A percentile compares a stretch with the other conserved stretches of the same genome.
phyloP scores from a whole-genome alignment of 1,284 basidiomycete species.

The Ustilago esculenta region DNA sequence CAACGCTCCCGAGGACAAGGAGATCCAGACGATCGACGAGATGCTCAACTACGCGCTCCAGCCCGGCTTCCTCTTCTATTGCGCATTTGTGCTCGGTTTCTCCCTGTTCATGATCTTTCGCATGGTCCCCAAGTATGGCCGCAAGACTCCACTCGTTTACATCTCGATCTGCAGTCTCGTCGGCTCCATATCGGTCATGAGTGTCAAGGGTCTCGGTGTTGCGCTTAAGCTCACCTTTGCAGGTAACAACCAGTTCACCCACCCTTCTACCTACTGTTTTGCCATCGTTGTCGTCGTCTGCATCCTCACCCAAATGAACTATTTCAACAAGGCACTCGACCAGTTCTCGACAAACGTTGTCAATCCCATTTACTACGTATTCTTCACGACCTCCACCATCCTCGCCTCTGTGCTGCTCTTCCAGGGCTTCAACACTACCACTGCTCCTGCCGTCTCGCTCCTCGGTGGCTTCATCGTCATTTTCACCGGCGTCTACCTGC shows the following conservation, averaged over 20 bases:
- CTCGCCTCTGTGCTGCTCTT: conserved; percentile 94
- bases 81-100: conserved; percentile 83
- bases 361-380: conserved; percentile 98
- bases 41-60: conserved; percentile 88
- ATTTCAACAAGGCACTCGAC: conserved; percentile 98
- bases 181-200: conserved; percentile 86
- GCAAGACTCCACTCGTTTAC: conserved; percentile 88
- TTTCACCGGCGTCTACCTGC: conserved; percentile 65
- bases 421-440: conserved; percentile 93
- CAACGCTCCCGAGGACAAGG: conserved; percentile 95
- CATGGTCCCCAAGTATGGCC: conserved; percentile 87
- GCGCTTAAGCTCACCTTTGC: conserved; percentile 93
- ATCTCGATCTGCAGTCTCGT: conserved; percentile 91
- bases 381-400: conserved; percentile 96
- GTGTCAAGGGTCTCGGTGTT: conserved; percentile 94
- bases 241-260: conserved; percentile 94
- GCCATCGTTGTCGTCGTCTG: conserved; percentile 83
- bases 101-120: conserved; percentile 82
- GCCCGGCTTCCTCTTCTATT: conserved; percentile 81
- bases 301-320: conserved; percentile 97
- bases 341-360: conserved; percentile 98
- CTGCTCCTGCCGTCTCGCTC: conserved; percentile 70
- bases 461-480: conserved; percentile 66
- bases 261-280: conserved; percentile 94
- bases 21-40: conserved; percentile 91